phyloP scores from a whole-genome alignment of 371 early-diverging fungal species.

The Rhizopus stolonifer region DNA sequence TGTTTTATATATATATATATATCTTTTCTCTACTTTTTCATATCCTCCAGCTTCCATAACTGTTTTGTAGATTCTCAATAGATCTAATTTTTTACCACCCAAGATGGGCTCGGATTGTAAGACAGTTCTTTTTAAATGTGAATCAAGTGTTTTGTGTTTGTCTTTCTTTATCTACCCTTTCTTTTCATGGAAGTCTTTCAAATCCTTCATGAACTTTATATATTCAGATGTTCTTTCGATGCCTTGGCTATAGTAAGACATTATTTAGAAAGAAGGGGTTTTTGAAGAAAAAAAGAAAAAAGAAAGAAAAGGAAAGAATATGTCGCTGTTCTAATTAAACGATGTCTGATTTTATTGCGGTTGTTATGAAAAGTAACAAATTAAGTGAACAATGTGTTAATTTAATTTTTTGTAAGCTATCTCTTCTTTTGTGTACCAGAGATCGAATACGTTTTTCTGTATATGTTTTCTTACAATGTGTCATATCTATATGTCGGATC shows the following conservation, averaged over 20 bases:
- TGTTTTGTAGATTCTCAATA: conserved; percentile 68
- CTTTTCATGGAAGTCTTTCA: conserved; percentile 69
- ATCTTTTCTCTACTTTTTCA: conserved; percentile 78
- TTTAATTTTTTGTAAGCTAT: conserved; percentile 5
- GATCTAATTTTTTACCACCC: conserved; percentile 78
- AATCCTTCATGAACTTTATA: conserved; percentile 67
- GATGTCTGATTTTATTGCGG: conserved; percentile 13
- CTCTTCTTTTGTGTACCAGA: background rate
- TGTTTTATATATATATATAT: too few species aligned
- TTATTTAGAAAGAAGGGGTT: background rate
- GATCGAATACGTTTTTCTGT: background rate
- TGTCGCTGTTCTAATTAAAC: conserved; percentile 7
- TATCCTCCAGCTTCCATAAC: conserved; percentile 76
- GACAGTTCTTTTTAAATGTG: conserved; percentile 47
- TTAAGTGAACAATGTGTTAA: conserved; percentile 6
- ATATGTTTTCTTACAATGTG: background rate
- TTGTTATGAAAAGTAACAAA: conserved; percentile 3
- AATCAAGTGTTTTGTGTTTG: background rate
- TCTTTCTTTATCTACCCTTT: conserved; percentile 59
- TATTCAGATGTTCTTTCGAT: conserved; percentile 77
- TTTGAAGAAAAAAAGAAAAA: background rate
- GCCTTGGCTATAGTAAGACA: conserved; percentile 1
- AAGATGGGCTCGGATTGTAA: conserved; percentile 77
- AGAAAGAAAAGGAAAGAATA: background rate
- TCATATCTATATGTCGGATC: background rate